Evolutionary conservation across 805 yeast species (phyloP).

Genomic region (Zygosaccharomyces gambellarensis): DNA sequence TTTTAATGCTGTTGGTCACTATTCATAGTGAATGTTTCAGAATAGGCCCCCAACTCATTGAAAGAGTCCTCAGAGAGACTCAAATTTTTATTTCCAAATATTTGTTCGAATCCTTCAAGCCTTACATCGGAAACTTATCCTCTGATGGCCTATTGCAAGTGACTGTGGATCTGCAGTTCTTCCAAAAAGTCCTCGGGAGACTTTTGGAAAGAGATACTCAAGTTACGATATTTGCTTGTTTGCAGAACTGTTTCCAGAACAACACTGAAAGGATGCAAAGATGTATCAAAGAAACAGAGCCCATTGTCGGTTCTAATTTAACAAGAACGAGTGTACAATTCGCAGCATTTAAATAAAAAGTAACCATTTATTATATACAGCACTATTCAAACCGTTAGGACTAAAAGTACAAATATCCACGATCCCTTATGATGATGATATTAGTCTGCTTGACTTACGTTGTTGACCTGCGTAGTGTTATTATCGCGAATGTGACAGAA

Average conservation of each 20-base stretch:
- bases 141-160: constrained; percentile 47
- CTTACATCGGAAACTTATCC: constrained; percentile 42
- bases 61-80: constrained; percentile 42
- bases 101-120: constrained; percentile 39
- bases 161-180: constrained; percentile 50
- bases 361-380: background rate
- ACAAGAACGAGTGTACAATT: constrained; percentile 31
- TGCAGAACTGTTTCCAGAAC: constrained; percentile 34
- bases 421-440: background rate
- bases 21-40: constrained; percentile 49
- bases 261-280: constrained; percentile 23
- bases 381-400: background rate
- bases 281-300: constrained; percentile 27
- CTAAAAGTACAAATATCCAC: background rate
- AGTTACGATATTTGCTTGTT: constrained; percentile 29
- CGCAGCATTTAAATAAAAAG: constrained; percentile 28
- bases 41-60: constrained; percentile 44
- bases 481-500: constrained; percentile 26
- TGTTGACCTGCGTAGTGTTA: constrained; percentile 2
- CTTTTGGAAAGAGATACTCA: constrained; percentile 31
- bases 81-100: constrained; percentile 37
- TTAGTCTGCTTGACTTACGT: background rate
- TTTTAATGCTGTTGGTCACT: constrained; percentile 44
- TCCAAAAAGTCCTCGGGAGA: constrained; percentile 34
- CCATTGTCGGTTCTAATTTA: constrained; percentile 31